Base-by-base conservation (phyloP, 139 green algal genomes). In the Pleodorina starrii region DNA sequence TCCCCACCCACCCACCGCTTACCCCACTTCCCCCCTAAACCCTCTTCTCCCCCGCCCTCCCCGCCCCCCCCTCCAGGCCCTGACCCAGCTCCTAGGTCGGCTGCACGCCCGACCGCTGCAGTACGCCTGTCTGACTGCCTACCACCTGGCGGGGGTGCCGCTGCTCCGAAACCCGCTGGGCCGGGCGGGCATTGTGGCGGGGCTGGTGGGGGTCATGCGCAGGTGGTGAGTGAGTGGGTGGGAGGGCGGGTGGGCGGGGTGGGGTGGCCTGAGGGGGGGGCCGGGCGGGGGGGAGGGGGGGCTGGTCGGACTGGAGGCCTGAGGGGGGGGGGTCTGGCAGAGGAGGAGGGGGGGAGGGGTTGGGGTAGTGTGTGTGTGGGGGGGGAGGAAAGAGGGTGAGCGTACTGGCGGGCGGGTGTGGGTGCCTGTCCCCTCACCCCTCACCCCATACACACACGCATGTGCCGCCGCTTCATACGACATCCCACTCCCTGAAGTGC, bases 91-190 rank as follows among this genome's bases (percentile, higher is more conserved):
- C 32, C 68, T 81, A 27, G 83, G 83, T 38, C 83, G 83, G 10
- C 23, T 50, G 14, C 40, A 80, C 36, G 60, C 74, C 19, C 83
- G 83, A 11, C 44, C 74, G 44, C 83, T 81, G 83, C 83, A 88
- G 48, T 50, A 68, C 48, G 77, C 84, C 29, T 63, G 46, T 32
- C 84, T 90, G n/a, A 80, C 90, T 1, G 84, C 59, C 5, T 83
- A 85, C 75, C 66, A 84, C 68, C 77, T 92, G 51, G 90, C 90
- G 29, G 84, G 76, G 11, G 38, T 92, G 40, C 84, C 90, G 32
- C 7, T 60, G 46, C 50, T 92, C 44, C 69, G 76, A 1, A 75
- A 90, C 59, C 83, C 84, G n/a, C 40, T 92, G 50, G 90, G 90
- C 3, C 36, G 51, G 23, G 90, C 84, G 43, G 90, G 84, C 16